These are phyloP conservation scores for Nyctanthes arbortristis DNA, from an alignment of 257 asterid genomes.

Conservation along the genomic window DNA sequence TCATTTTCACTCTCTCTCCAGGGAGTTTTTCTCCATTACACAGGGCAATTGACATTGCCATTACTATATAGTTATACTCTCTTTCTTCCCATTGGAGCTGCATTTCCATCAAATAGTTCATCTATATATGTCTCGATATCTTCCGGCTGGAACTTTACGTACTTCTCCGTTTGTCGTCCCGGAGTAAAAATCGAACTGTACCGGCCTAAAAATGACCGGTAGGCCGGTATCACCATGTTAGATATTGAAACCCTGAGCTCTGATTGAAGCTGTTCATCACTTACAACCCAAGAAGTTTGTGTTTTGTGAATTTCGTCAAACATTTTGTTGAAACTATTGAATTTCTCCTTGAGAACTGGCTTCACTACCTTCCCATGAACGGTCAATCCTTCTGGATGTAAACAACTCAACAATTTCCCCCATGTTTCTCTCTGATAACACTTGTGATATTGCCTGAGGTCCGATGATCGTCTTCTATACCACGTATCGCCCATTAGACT, in stretches of 20 bases:
- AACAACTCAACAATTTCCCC: slow-evolving; percentile 60
- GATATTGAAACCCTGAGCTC: slow-evolving; percentile 90
- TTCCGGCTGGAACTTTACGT: slow-evolving; percentile 79
- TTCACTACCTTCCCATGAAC: slow-evolving; percentile 72
- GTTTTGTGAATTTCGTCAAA: slow-evolving; percentile 83
- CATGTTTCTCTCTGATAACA: slow-evolving; percentile 90
- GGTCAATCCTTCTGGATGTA: slow-evolving; percentile 66
- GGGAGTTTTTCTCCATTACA: background rate
- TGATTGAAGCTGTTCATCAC: slow-evolving; percentile 90
- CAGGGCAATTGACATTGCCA: background rate
- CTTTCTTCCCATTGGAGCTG: slow-evolving; percentile 53
- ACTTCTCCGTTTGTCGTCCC: slow-evolving; percentile 91
- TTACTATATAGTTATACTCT: slow-evolving; percentile 27
- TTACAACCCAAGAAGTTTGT: slow-evolving; percentile 79
- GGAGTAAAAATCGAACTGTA: slow-evolving; percentile 72
- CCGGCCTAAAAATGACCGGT: slow-evolving; percentile 81
- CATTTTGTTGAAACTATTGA: slow-evolving; percentile 75
- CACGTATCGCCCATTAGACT: slow-evolving; percentile 64
- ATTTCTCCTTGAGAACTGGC: slow-evolving; percentile 77
- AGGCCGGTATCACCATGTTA: slow-evolving; percentile 94
- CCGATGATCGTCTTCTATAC: slow-evolving; percentile 74
- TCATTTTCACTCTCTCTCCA: background rate
- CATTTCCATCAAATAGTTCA: slow-evolving; percentile 72
- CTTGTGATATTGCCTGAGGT: slow-evolving; percentile 75
- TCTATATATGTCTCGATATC: slow-evolving; percentile 73